These are phyloP conservation scores for Lolium multiflorum DNA, from an alignment of 176 grass and related monocot species.

Conservation along the genomic window DNA sequence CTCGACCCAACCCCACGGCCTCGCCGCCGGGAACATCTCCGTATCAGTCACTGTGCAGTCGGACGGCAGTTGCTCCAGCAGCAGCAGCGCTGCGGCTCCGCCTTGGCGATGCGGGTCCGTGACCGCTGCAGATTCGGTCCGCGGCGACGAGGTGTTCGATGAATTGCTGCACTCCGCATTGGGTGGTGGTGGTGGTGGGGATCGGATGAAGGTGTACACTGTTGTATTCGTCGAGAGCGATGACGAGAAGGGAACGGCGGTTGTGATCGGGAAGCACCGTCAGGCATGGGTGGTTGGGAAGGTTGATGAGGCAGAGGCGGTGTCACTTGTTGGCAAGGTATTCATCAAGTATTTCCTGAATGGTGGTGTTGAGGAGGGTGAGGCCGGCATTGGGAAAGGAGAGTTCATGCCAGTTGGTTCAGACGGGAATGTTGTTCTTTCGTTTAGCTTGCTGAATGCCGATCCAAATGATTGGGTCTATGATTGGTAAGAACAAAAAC, in stretches of 20 bases:
- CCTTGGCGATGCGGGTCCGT: constrained; percentile 59
- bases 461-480: constrained; percentile 83
- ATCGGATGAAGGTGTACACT: constrained; percentile 66
- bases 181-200: constrained; percentile 8
- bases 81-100: constrained; percentile 15
- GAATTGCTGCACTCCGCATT: constrained; percentile 69
- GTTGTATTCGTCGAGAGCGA: constrained; percentile 61
- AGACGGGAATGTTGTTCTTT: constrained; percentile 83
- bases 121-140: constrained; percentile 33
- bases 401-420: constrained; percentile 95
- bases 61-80: constrained; percentile 37
- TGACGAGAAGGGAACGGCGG: constrained; percentile 33
- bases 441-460: constrained; percentile 92
- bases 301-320: constrained; percentile 43
- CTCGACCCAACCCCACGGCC: constrained; percentile 48
- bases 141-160: constrained; percentile 62
- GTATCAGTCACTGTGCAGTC: constrained; percentile 74
- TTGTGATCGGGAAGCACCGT: constrained; percentile 79
- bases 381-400: constrained; percentile 61
- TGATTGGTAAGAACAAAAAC: constrained; percentile 71
- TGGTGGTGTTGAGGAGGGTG: constrained; percentile 56
- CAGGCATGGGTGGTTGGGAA: constrained; percentile 83
- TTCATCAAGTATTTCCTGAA: constrained; percentile 81
- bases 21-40: constrained; percentile 43
- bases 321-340: constrained; percentile 55